phyloP scores from a whole-genome alignment of 2,329 filamentous ascomycete genomes.

The Claviceps monticola region DNA sequence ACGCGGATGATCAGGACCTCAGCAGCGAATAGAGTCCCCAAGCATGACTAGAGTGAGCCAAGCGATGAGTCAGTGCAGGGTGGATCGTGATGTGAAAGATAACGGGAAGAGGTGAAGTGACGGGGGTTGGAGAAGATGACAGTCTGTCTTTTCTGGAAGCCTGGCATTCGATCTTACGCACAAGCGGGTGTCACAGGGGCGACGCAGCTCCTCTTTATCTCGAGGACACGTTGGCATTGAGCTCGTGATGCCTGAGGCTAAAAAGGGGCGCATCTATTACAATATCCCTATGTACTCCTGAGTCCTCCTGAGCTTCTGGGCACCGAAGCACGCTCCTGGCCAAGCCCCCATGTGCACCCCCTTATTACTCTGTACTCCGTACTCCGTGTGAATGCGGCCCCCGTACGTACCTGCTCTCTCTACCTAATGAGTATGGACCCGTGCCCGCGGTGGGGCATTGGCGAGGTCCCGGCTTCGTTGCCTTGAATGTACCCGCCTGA shows the following conservation, averaged over 20 bases:
- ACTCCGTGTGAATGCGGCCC: too few relatives aligned
- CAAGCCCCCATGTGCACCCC: too few relatives aligned
- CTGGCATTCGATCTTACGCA: background rate
- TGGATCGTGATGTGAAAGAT: conserved; percentile 12
- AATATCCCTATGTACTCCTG: too few relatives aligned
- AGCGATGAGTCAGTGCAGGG: conserved; percentile 10
- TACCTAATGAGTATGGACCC: too few relatives aligned
- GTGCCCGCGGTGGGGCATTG: too few relatives aligned
- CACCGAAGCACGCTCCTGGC: too few relatives aligned
- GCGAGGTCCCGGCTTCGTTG: too few relatives aligned
- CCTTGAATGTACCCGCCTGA: too few relatives aligned
- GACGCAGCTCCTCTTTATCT: conserved; percentile 7
- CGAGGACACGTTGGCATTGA: conserved; percentile 19
- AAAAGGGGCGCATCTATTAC: conserved; percentile 6
- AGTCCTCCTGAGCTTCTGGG: too few relatives aligned
- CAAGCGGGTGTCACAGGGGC: background rate
- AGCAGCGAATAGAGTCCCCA: conserved; percentile 7
- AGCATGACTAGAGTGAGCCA: conserved; percentile 12
- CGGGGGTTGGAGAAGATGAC: conserved; percentile 4
- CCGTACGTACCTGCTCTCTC: too few relatives aligned
- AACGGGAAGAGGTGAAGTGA: conserved; percentile 5
- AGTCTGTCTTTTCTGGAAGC: conserved; percentile 1
- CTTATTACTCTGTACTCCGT: too few relatives aligned
- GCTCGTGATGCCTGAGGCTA: conserved; percentile 18
- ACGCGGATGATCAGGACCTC: conserved; percentile 7